phyloP scores from a whole-genome alignment of 1,284 basidiomycete species.

The Melampsora larici-populina region DNA sequence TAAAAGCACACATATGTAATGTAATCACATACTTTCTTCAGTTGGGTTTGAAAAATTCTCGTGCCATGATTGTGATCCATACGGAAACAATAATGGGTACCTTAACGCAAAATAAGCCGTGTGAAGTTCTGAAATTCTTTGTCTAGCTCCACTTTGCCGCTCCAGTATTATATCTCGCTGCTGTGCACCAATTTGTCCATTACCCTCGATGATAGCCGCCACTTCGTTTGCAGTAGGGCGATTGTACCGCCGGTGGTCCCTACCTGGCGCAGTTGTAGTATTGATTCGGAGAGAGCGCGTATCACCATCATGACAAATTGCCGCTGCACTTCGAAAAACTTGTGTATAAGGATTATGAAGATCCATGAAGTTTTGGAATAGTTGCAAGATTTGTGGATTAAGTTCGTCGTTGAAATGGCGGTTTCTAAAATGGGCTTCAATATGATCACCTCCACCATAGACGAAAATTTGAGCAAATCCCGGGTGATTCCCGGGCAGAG shows the following conservation, averaged over 20 bases:
- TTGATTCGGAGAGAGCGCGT: neutral
- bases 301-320: neutral
- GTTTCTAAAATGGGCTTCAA: neutral
- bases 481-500: neutral
- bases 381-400: neutral
- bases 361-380: neutral
- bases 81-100: slow-evolving; percentile 11
- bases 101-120: neutral
- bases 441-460: neutral
- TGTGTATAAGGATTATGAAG: neutral
- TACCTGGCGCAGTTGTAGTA: too few species aligned
- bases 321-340: neutral
- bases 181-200: neutral
- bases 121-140: neutral
- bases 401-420: too few species aligned
- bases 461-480: slow-evolving; percentile 14
- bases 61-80: slow-evolving; percentile 1
- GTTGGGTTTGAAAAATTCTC: neutral
- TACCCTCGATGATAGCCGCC: neutral
- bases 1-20: neutral
- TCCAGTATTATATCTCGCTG: neutral
- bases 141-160: neutral
- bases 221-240: neutral
- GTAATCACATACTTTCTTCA: neutral
- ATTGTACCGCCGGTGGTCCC: neutral